Percentiles rank a stretch among this genome's conserved stretches.
Evolutionary conservation across 495 filamentous ascomycete species (phyloP).

Genomic region (Daldinia bambusicola): DNA sequence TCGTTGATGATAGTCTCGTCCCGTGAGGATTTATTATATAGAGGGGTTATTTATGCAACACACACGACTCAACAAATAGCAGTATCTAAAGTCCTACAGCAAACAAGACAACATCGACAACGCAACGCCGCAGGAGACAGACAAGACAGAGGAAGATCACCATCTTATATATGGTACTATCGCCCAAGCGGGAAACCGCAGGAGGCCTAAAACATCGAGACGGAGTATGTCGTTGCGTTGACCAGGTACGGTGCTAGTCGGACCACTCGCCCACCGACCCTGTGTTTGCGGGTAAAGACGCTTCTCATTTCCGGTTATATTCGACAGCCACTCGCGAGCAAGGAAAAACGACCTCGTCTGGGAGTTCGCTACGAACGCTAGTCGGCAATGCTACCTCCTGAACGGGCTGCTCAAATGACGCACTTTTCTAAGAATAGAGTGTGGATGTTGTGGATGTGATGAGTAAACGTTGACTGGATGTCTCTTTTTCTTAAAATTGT

Average conservation of each 20-base stretch:
- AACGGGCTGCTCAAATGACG: conserved; percentile 22
- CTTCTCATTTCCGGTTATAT: conserved; percentile 39
- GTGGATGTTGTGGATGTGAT: not conserved
- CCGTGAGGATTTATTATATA: not conserved
- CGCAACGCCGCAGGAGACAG: conserved; percentile 5
- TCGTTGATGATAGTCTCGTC: conserved; percentile 32
- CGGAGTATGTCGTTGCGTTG: conserved; percentile 43
- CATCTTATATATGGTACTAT: conserved; percentile 29
- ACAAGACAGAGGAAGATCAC: not conserved
- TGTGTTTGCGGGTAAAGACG: conserved; percentile 42
- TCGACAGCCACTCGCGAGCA: conserved; percentile 27
- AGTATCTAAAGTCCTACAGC: conserved; percentile 8
- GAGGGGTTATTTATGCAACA: not conserved
- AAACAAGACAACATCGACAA: conserved; percentile 2
- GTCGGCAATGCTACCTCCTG: conserved; percentile 29
- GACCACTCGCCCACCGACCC: conserved; percentile 3
- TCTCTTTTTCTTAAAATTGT: not conserved
- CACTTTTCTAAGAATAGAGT: conserved; percentile 29
- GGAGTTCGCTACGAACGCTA: not conserved
- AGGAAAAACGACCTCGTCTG: not conserved
- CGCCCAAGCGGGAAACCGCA: conserved; percentile 5
- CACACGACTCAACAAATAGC: conserved; percentile 1
- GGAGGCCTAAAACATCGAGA: conserved; percentile 36
- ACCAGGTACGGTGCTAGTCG: conserved; percentile 19
- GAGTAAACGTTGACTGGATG: not conserved